A percentile compares a stretch with the other conserved stretches of the same genome.
These are phyloP conservation scores for Sparassis latifolia DNA, from an alignment of 1,284 basidiomycete genomes.

Conservation along the genomic window DNA sequence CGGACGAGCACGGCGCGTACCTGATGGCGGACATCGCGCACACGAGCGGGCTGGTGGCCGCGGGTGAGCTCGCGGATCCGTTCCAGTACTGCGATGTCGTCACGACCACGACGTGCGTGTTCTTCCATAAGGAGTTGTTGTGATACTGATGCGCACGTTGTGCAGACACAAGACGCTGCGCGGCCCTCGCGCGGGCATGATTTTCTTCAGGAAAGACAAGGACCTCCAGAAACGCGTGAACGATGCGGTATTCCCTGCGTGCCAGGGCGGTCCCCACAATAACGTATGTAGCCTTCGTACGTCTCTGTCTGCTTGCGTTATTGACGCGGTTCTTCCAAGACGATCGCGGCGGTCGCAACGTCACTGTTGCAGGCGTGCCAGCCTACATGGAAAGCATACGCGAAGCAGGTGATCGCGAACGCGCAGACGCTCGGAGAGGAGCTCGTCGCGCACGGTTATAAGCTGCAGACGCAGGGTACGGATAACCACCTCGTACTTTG, in stretches of 20 bases:
- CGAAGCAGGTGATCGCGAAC: conserved; percentile 91
- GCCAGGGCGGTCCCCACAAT: conserved; percentile 99
- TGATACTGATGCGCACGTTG: not conserved
- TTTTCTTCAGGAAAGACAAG: conserved; percentile 97
- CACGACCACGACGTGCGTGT: conserved; percentile 85
- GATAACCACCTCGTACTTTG: conserved; percentile 98
- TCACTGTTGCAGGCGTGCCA: conserved; percentile 91
- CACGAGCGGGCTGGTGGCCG: conserved; percentile 94
- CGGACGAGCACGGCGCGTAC: conserved; percentile 87
- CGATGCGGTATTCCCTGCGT: conserved; percentile 98
- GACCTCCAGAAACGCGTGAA: conserved; percentile 97
- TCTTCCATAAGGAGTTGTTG: not conserved
- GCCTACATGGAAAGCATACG: conserved; percentile 90
- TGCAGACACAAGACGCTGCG: conserved; percentile 95
- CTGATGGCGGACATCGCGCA: conserved; percentile 97
- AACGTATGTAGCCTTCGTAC: conserved; percentile 49
- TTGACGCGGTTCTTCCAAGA: conserved; percentile 36
- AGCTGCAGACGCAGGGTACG: conserved; percentile 94
- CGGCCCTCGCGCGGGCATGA: conserved; percentile 95
- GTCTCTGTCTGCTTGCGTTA: not conserved
- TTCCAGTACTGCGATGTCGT: conserved; percentile 98
- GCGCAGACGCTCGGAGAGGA: conserved; percentile 69
- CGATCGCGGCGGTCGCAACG: conserved; percentile 94
- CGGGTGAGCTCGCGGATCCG: conserved; percentile 87
- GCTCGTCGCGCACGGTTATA: conserved; percentile 80